Conservation (phyloP, 768 basidiomycete species). For the Calocera cornea region DNA sequence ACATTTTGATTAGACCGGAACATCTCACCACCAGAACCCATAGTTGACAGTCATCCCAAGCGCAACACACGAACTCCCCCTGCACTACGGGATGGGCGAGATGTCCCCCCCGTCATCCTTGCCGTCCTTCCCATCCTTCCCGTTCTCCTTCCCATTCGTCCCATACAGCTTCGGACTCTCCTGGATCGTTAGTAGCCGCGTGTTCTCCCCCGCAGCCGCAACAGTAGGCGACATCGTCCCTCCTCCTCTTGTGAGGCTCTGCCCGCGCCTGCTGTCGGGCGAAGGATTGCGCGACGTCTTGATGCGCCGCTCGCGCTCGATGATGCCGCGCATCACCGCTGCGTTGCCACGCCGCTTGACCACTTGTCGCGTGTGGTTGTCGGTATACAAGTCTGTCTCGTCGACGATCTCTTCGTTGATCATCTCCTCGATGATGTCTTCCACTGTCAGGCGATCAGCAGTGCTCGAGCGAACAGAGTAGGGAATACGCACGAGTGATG, state of each 20-base stretch:
- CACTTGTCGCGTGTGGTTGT: slow-evolving; percentile 65
- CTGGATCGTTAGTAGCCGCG: not conserved
- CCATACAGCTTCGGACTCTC: not conserved
- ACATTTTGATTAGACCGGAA: too few species aligned
- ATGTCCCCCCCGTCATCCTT: not conserved
- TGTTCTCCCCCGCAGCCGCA: not conserved
- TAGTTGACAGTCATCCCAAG: too few species aligned
- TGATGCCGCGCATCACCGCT: slow-evolving; percentile 43
- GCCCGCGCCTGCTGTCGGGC: not conserved
- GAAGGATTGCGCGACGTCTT: not conserved
- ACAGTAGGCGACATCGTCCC: not conserved
- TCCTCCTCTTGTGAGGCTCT: not conserved
- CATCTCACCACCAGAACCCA: too few species aligned
- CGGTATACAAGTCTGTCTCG: slow-evolving; percentile 82
- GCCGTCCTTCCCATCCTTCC: not conserved
- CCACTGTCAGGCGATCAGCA: slow-evolving; percentile 8
- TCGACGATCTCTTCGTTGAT: slow-evolving; percentile 93
- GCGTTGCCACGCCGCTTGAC: slow-evolving; percentile 61
- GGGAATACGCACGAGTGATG: slow-evolving; percentile 66
- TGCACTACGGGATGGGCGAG: too few species aligned
- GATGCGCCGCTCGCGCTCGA: slow-evolving; percentile 10
- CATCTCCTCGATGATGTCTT: slow-evolving; percentile 51
- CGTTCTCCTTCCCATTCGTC: not conserved
- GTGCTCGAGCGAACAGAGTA: not conserved
- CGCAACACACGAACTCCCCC: too few species aligned